Base-by-base conservation (phyloP, 75 land plant species). In the Pseudotsuga menziesii region DNA sequence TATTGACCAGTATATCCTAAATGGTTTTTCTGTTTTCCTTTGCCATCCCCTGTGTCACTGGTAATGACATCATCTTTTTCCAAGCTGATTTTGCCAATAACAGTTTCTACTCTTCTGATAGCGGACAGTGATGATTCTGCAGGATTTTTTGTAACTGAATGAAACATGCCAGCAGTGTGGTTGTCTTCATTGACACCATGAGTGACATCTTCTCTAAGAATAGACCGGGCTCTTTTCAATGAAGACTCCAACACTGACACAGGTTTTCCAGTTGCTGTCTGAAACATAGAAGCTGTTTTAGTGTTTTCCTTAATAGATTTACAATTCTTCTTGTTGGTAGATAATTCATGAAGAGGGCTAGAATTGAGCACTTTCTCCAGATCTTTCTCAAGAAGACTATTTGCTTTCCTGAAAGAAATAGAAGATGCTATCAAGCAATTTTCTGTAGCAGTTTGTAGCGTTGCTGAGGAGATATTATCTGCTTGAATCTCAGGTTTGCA, bases 241-340 rank as follows among this genome's bases (percentile, higher is more conserved):
- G 32, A 29, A 29, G 32, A 29, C 41, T 71, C 67, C 27, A 85
- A 89, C 27, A 91, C 29, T 3, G 73, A 15, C 14, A 91, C 85
- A 6, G 88, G 36, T 76, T 83, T 86, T 27, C 89, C 90, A 20
- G 80, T 78, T n/a, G 86, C 91, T 8, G 91, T 91, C 36, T 61
- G 81, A 58, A 91, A 91, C 81, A 81, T 58, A 27, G 76, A 77
- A 23, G 39, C 77, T 58, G 19, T 56, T 13, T 29, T 36, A 26
- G 17, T 22, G 14, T 11, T 32, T 32, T 16, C 67, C 27, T 27
- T 63, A 29, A 14, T 63, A 63, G 67, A 27, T 27, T 36, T 32
- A 27, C 27, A 29, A 63, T 13, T 29, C 32, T 29, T 29, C 32
- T 29, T 29, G 32, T 29, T 29, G 32, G 32, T 29, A 29, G 32